These are phyloP conservation scores for Cardamine chenopodiifolia DNA, from an alignment of 345 rosid genomes.

Conservation along the genomic window DNA sequence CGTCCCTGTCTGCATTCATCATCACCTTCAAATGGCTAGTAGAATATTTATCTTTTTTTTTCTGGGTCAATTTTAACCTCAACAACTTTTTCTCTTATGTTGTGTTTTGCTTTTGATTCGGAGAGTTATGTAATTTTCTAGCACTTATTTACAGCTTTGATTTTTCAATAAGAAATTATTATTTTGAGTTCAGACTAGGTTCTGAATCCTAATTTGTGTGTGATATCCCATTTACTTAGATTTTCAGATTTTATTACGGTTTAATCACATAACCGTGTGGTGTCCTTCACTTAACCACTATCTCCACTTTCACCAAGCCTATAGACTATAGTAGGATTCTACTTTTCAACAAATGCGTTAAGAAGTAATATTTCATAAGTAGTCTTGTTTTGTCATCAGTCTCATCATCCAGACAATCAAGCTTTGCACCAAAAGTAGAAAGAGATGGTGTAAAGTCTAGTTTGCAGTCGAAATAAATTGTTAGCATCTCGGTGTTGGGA, in stretches of 20 bases:
- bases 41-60: neutral
- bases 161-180: neutral
- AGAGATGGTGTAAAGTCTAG: neutral
- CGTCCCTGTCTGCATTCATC: neutral
- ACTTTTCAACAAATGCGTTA: conserved; percentile 31
- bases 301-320: neutral
- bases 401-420: neutral
- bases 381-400: neutral
- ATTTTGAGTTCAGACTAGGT: neutral
- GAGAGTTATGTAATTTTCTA: neutral
- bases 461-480: conserved; percentile 35
- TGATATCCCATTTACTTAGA: neutral
- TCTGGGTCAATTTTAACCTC: neutral
- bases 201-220: neutral
- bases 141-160: neutral
- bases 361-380: conserved; percentile 21
- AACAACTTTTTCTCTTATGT: neutral
- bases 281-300: neutral
- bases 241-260: neutral
- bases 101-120: too few species aligned
- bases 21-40: conserved; percentile 16
- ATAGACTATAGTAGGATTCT: neutral
- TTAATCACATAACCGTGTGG: neutral
- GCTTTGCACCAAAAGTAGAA: neutral
- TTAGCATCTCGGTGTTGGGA: neutral